phyloP scores from a whole-genome alignment of 2,329 filamentous ascomycete species.

The Corinectria fuckeliana region DNA sequence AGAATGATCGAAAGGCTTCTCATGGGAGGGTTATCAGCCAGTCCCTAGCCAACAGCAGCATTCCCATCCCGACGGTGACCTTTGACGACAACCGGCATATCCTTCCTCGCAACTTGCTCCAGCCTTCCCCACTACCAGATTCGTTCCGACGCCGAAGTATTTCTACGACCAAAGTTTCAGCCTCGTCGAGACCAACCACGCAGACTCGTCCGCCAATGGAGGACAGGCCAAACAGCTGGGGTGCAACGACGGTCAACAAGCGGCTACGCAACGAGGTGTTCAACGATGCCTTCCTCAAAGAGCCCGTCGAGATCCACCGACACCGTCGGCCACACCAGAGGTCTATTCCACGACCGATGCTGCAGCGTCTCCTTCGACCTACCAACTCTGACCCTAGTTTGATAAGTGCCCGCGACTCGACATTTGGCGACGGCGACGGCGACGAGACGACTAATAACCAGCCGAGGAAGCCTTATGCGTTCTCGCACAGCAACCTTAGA shows the following conservation, averaged over 20 bases:
- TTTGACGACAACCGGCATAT: conserved; percentile 96
- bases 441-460: not conserved
- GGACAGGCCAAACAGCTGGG: conserved; percentile 75
- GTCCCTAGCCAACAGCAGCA: conserved; percentile 70
- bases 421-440: conserved; percentile 18
- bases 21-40: conserved; percentile 66
- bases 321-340: conserved; percentile 75
- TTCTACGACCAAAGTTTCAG: conserved; percentile 38
- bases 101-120: conserved; percentile 82
- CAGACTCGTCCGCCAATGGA: conserved; percentile 52
- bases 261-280: conserved; percentile 89
- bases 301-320: conserved; percentile 80
- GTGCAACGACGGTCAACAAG: conserved; percentile 89
- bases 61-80: conserved; percentile 84
- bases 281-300: conserved; percentile 87
- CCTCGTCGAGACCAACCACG: conserved; percentile 11
- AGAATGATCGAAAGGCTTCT: conserved; percentile 24
- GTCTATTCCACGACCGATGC: conserved; percentile 62
- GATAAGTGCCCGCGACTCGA: conserved; percentile 23
- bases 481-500: conserved; percentile 46
- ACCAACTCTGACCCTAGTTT: conserved; percentile 54
- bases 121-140: conserved; percentile 55
- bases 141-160: conserved; percentile 43
- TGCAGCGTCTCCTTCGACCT: conserved; percentile 54
- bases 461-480: conserved; percentile 21